Conservation (phyloP, 2,329 filamentous ascomycete genomes). For the Lasiodiplodia citricola region DNA sequence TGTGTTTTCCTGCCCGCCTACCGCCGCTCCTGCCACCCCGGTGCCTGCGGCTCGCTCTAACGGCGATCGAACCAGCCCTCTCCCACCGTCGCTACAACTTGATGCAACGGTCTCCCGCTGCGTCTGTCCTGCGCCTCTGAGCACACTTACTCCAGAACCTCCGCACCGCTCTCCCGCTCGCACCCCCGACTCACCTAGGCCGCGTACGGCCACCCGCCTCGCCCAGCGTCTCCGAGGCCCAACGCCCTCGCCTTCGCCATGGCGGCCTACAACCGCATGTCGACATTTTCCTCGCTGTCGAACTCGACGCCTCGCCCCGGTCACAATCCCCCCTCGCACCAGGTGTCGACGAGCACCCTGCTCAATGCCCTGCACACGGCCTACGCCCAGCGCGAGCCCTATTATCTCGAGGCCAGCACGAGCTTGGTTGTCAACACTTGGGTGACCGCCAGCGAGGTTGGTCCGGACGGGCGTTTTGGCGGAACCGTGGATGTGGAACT, state of each 20-base stretch:
- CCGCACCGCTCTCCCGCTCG: neutral
- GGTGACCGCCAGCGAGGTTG: constrained; percentile 77
- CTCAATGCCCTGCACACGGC: constrained; percentile 91
- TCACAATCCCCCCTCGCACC: constrained; percentile 69
- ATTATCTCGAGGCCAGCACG: constrained; percentile 85
- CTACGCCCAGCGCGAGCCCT: constrained; percentile 82
- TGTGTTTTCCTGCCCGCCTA: constrained; percentile 8
- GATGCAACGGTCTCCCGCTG: constrained; percentile 4
- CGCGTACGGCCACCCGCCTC: constrained; percentile 5
- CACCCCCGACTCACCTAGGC: neutral
- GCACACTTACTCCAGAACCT: neutral
- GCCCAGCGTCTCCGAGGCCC: constrained; percentile 8
- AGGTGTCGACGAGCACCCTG: constrained; percentile 90
- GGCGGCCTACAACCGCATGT: constrained; percentile 62
- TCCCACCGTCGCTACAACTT: constrained; percentile 19
- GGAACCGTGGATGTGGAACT: constrained; percentile 82
- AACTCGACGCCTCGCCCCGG: constrained; percentile 60
- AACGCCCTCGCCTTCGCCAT: constrained; percentile 35
- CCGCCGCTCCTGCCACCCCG: constrained; percentile 9
- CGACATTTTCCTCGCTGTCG: constrained; percentile 66
- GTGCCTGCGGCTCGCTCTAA: constrained; percentile 5
- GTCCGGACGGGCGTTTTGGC: constrained; percentile 70
- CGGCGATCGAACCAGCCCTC: constrained; percentile 16
- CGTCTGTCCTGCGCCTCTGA: constrained; percentile 1
- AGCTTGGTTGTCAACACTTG: constrained; percentile 95